These are phyloP conservation scores for Cyclaneusma minus DNA, from an alignment of 2,329 filamentous ascomycete genomes.

Conservation along the genomic window DNA sequence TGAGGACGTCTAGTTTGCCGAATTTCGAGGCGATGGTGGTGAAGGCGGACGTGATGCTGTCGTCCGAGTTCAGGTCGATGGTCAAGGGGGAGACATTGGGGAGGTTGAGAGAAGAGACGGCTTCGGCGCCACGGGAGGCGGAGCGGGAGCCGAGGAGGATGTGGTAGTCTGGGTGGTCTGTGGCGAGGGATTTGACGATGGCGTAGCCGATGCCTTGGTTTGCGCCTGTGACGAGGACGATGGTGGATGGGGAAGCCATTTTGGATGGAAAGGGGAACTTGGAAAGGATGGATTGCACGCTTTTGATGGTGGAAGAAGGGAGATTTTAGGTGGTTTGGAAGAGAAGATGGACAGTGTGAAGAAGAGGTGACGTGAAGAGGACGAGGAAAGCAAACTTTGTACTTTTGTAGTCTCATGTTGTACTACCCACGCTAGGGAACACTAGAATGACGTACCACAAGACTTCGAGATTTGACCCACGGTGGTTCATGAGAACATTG, in stretches of 20 bases:
- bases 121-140: constrained; percentile 19
- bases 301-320: no score
- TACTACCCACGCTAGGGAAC: no score
- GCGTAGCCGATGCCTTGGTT: constrained; percentile 28
- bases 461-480: no score
- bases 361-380: no score
- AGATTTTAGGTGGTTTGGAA: no score
- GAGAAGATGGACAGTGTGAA: no score
- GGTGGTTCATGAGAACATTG: no score
- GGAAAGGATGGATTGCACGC: no score
- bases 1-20: constrained; percentile 8
- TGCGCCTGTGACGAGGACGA: constrained; percentile 24
- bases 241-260: constrained; percentile 3
- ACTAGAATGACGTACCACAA: no score
- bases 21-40: constrained; percentile 6
- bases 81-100: constrained; percentile 7
- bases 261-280: no score
- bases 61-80: constrained; percentile 11
- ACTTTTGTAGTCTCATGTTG: no score
- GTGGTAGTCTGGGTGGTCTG: constrained; percentile 21
- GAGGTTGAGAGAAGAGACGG: constrained; percentile 17
- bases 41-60: constrained; percentile 10
- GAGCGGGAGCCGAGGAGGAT: constrained; percentile 24
- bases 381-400: no score
- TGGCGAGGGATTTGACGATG: constrained; percentile 22